A percentile compares a stretch with the other conserved stretches of the same genome.
Conservation (phyloP, 805 yeast genomes). For the Zygosaccharomyces rouxii region DNA sequence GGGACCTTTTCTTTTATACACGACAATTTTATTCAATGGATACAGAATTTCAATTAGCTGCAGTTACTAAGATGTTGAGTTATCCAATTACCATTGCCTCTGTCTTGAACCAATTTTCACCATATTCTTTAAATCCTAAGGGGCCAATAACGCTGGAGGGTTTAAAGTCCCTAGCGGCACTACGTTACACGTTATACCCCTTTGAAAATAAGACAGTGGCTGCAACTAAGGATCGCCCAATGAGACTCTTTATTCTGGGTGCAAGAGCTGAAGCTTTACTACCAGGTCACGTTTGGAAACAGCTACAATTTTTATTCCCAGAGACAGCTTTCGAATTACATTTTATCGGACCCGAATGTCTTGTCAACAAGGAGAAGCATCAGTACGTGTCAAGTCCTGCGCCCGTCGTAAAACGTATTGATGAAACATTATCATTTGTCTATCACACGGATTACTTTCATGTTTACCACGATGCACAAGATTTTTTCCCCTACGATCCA, state of each 20-base stretch:
- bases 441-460: constrained; percentile 91
- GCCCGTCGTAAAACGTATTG: constrained; percentile 70
- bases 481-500: constrained; percentile 97
- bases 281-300: constrained; percentile 95
- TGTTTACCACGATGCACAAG: constrained; percentile 84
- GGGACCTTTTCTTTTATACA: constrained; percentile 94
- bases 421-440: constrained; percentile 65
- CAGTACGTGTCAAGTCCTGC: constrained; percentile 54
- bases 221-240: constrained; percentile 73
- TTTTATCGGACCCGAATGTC: constrained; percentile 91
- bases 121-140: constrained; percentile 73
- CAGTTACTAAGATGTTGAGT: constrained; percentile 88
- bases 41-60: constrained; percentile 92
- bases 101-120: constrained; percentile 76
- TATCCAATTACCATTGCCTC: constrained; percentile 90
- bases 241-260: constrained; percentile 85
- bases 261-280: constrained; percentile 90
- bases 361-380: constrained; percentile 66
- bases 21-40: constrained; percentile 94
- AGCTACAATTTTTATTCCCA: constrained; percentile 81
- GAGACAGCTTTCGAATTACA: constrained; percentile 77
- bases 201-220: constrained; percentile 33
- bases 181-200: constrained; percentile 86
- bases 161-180: constrained; percentile 85
- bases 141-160: constrained; percentile 93